Percentiles rank a stretch among this genome's conserved stretches.
phyloP scores from a whole-genome alignment of 2,329 filamentous ascomycete genomes.

The Fusarium sp. region DNA sequence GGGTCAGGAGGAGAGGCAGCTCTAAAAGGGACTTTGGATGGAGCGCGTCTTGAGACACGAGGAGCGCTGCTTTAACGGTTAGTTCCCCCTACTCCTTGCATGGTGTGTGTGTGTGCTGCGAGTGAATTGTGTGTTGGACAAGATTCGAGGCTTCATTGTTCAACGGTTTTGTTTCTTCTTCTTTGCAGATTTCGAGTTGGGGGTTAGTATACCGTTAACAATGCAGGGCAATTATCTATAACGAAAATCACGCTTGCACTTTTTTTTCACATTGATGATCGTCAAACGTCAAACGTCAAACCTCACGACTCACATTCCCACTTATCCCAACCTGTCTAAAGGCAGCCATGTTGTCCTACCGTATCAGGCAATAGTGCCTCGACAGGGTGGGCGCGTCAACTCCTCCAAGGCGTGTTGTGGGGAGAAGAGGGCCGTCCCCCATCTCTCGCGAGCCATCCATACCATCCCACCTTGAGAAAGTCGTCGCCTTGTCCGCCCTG shows the following conservation, averaged over 20 bases:
- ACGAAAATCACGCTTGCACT: background rate
- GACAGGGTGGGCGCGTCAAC: conserved; percentile 36
- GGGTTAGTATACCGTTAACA: background rate
- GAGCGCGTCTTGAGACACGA: conserved; percentile 35
- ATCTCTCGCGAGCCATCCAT: conserved; percentile 21
- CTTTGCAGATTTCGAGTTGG: background rate
- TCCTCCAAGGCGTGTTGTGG: conserved; percentile 38
- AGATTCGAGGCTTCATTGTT: conserved; percentile 2
- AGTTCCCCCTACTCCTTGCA: conserved; percentile 15
- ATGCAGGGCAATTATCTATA: background rate
- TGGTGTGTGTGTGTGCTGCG: background rate
- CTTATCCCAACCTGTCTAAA: background rate
- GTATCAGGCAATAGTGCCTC: conserved; percentile 31
- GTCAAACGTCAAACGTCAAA: background rate
- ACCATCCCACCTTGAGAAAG: conserved; percentile 28
- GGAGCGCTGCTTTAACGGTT: conserved; percentile 39
- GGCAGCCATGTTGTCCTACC: conserved; percentile 29
- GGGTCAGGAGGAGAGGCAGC: conserved; percentile 38
- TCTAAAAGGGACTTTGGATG: conserved; percentile 38
- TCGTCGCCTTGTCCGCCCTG: conserved; percentile 43
- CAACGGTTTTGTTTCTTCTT: background rate
- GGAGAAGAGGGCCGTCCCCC: conserved; percentile 11
- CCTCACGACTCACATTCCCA: background rate
- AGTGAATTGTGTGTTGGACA: background rate
- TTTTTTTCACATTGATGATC: background rate